Base-by-base conservation (phyloP, 2,329 filamentous ascomycete genomes). In the Lomentospora prolificans region DNA sequence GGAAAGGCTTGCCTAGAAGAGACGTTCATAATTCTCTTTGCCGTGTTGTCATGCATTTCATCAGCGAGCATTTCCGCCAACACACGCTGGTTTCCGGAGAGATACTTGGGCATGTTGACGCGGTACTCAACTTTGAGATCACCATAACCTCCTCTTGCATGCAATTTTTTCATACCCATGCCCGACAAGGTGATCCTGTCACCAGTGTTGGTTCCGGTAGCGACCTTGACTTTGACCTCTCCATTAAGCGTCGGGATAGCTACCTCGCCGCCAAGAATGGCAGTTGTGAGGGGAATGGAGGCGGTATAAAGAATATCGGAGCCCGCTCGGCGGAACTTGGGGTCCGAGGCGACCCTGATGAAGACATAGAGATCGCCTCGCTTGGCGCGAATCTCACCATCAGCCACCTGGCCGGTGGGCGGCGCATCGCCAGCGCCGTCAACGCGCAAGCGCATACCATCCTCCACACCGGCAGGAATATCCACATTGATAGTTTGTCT, bases 61-160 rank as follows among this genome's bases (percentile, higher is more conserved):
- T 99, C 91, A 5, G 94, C 94, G 61, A 99, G 81, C 82, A 97
- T 92, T 74, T 99, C 94, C 48, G 95, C 74, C 58, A 99, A 87
- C 1, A 89, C 95, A 55, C 94, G 81, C 75, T 99, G 91, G 72
- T 96, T 97, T 50, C 87, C 81, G 55, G 81, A 90, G 61, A 99
- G 77, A 65, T 92, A 96, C 73, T 96, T 97, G 50, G 94, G 94
- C 89, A 97, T 96, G 55, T 81, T 76, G 50, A 99, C 89, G 69
- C 90, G 90, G 79, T 96, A 99, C 69, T 99, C 92, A 5, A 99
- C 90, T 67, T 84, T 86, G 58, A 99, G 73, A 66, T 99, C 94
- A 60, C 94, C 94, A 28, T 79, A 81, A 39, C 78, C 79, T 30
- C 78, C 81, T 51, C 89, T 80, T 17, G 80, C 77, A 59, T 81